Percentiles rank a stretch among this genome's conserved stretches.
Evolutionary conservation across 495 filamentous ascomycete genomes (phyloP).

Genomic region (Penicillium tannophilum): DNA sequence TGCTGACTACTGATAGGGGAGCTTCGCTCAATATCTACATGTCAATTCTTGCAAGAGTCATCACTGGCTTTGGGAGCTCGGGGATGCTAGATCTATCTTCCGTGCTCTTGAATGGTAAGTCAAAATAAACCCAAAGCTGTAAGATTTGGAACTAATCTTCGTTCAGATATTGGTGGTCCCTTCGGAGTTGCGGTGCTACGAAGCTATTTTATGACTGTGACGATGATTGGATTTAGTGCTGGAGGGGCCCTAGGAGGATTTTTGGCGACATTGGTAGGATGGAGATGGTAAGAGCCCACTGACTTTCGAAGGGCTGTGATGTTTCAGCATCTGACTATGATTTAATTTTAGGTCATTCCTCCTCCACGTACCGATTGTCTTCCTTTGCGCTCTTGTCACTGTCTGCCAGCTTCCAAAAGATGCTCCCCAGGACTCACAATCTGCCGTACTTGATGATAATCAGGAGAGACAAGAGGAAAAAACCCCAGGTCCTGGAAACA

Average conservation of each 20-base stretch:
- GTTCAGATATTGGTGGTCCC: constrained; percentile 1
- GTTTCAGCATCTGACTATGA: not conserved
- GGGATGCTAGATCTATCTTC: constrained; percentile 2
- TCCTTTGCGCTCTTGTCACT: not conserved
- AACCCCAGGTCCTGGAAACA: not conserved
- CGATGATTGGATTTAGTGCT: constrained; percentile 1
- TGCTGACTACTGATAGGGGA: not conserved
- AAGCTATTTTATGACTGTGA: constrained; percentile 6
- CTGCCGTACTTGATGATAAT: not conserved
- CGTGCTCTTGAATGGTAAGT: not conserved
- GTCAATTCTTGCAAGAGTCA: not conserved
- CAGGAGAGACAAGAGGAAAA: not conserved
- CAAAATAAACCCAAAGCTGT: not conserved
- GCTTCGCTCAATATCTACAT: not conserved
- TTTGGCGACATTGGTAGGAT: not conserved
- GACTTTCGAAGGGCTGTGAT: not conserved
- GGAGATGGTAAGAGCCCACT: not conserved
- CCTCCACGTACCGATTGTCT: not conserved
- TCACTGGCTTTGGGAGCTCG: constrained; percentile 1
- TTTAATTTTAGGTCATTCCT: not conserved
- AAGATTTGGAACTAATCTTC: not conserved
- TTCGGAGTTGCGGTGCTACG: not conserved
- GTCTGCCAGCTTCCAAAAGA: not conserved
- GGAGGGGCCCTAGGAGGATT: not conserved
- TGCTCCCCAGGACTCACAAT: not conserved